These are phyloP conservation scores for Capsicum rhomboideum DNA, from an alignment of 257 asterid genomes.

Conservation along the genomic window DNA sequence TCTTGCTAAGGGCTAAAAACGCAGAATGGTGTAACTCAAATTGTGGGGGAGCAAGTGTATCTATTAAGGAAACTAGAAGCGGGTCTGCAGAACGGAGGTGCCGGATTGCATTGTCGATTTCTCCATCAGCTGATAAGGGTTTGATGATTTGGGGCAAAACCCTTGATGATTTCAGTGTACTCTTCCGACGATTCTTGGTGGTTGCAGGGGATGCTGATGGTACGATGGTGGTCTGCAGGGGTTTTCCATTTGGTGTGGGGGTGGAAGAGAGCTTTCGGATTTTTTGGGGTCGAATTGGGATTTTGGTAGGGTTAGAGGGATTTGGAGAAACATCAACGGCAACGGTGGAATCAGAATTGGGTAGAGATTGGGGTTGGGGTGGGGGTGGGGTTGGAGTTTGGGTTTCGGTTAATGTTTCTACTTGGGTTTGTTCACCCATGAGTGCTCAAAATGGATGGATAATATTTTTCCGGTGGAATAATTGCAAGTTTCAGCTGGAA, in stretches of 20 bases:
- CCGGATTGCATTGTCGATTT: constrained; percentile 48
- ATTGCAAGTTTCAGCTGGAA: background rate
- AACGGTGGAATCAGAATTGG: constrained; percentile 26
- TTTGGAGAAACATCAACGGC: constrained; percentile 20
- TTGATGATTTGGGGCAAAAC: constrained; percentile 52
- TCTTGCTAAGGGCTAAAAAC: constrained; percentile 63
- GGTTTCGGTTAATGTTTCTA: constrained; percentile 17
- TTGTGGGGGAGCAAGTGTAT: constrained; percentile 45
- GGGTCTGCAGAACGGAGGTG: constrained; percentile 71
- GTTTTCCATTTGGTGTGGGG: constrained; percentile 10
- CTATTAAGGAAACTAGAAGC: constrained; percentile 49
- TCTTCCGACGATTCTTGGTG: constrained; percentile 50
- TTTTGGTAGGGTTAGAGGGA: constrained; percentile 69
- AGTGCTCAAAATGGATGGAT: background rate
- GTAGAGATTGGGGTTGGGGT: constrained; percentile 25
- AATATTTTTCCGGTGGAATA: background rate
- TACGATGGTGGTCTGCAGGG: constrained; percentile 11
- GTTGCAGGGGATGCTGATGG: background rate
- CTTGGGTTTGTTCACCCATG: constrained; percentile 64
- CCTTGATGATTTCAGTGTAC: constrained; percentile 42
- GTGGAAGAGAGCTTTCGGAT: constrained; percentile 63
- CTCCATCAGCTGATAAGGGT: constrained; percentile 59
- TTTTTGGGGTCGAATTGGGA: constrained; percentile 91
- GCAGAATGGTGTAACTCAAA: constrained; percentile 60
- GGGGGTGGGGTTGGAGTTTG: constrained; percentile 14